Conservation (phyloP, 257 asterid genomes). For the Nicotiana paniculata region DNA sequence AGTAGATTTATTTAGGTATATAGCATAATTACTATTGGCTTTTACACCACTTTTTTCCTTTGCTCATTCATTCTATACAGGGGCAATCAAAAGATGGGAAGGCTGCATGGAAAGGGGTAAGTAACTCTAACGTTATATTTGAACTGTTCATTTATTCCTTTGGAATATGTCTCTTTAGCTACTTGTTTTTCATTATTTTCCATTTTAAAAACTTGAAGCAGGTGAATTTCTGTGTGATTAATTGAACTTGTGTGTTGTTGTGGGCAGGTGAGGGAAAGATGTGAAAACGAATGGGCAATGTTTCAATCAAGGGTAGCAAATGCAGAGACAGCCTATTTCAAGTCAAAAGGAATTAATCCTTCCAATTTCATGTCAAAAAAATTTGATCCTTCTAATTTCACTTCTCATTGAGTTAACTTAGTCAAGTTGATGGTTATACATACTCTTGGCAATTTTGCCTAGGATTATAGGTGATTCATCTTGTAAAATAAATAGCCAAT, state of each 20-base stretch:
- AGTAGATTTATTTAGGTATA: not conserved
- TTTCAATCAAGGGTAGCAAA: conserved; percentile 40
- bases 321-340: conserved; percentile 57
- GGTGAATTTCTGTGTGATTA: not conserved
- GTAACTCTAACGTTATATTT: conserved; percentile 1
- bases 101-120: conserved; percentile 83
- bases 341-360: conserved; percentile 44
- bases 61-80: conserved; percentile 17
- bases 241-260: not conserved
- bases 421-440: not conserved
- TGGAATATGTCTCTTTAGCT: not conserved
- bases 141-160: not conserved
- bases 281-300: conserved; percentile 64
- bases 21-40: not conserved
- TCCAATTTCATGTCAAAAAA: conserved; percentile 30
- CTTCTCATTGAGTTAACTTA: conserved; percentile 6
- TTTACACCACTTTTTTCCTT: not conserved
- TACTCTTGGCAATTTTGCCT: not conserved
- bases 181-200: not conserved
- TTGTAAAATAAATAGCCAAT: not conserved
- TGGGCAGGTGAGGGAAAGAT: conserved; percentile 61
- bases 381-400: conserved; percentile 20
- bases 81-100: conserved; percentile 52
- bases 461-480: not conserved
- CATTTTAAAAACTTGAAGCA: not conserved